Base-by-base conservation (phyloP, 768 basidiomycete genomes). In the Leccinum truebloodii region DNA sequence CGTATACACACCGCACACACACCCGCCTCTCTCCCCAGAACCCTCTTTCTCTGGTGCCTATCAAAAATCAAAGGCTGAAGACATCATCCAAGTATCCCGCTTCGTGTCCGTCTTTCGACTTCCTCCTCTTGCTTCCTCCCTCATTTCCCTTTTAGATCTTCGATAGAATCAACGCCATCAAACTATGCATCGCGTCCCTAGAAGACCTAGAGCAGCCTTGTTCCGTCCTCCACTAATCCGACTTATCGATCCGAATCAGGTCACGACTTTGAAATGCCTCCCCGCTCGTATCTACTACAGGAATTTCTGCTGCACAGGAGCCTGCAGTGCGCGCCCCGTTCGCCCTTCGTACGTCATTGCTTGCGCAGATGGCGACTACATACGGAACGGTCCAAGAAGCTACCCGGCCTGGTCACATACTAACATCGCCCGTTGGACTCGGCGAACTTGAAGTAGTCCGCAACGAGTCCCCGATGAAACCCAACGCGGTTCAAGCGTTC, bases 271-370 rank as follows among this genome's bases (percentile, higher is more conserved):
- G 26, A 26, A 26, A 26, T 6, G 26, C 26, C 26, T 26, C 26
- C 26, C 26, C 26, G 26, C 41, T 41, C 18, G 32, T 24, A 65
- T 55, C 57, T 18, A 55, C 30, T 32, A 13, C 58, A 14, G 46
- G 32, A 2, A 26, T 32, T 16, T 69, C 68, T 12, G 14, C n/a
- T 6, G 6, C 35, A 35, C 35, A 35, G 13, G 59, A 44, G 28
- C 63, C 87, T 86, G 6, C 92, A 94, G 66, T 83, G 91, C 28
- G 76, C 81, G 24, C 62, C 75, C 44, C 63, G 76, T 13, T 71
- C 64, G 6, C 52, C 59, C 4, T 37, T 5, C 32, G 34, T 34
- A 4, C 13, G 34, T 34, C 34, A 34, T 34, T 5, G 34, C 4
- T 34, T 34, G 34, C 34, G 12, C 13, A 34, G 34, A 34, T 34